phyloP scores from a whole-genome alignment of 2,329 filamentous ascomycete genomes.

The Sporothrix mexicana region DNA sequence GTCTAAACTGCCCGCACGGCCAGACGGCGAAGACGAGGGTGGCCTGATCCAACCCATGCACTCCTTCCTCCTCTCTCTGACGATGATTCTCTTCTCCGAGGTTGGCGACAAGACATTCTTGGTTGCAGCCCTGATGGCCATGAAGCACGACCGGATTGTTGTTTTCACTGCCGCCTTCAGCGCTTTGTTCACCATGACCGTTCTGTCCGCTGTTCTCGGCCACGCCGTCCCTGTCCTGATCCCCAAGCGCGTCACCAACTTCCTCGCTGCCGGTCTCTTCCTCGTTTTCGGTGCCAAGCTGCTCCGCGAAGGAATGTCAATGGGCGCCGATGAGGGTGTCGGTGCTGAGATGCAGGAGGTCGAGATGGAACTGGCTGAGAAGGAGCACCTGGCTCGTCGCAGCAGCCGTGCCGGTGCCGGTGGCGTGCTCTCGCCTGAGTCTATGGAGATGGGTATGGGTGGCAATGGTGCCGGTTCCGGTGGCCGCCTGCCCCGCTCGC shows the following conservation, averaged over 20 bases:
- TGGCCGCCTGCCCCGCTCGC: conserved; percentile 70
- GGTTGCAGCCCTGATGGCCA: conserved; percentile 96
- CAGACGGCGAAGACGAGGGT: conserved; percentile 47
- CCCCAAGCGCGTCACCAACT: conserved; percentile 87
- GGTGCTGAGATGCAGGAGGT: conserved; percentile 98
- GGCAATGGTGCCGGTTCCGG: conserved; percentile 39
- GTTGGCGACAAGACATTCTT: conserved; percentile 99
- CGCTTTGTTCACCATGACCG: conserved; percentile 90
- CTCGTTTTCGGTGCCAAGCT: conserved; percentile 86
- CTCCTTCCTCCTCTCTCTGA: conserved; percentile 88
- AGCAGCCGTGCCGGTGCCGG: conserved; percentile 53
- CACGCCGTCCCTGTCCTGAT: conserved; percentile 91
- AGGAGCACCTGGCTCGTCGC: conserved; percentile 76
- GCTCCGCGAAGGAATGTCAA: conserved; percentile 83
- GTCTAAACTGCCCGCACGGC: conserved; percentile 29
- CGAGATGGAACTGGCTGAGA: conserved; percentile 89
- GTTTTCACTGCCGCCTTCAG: conserved; percentile 96
- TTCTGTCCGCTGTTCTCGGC: conserved; percentile 88
- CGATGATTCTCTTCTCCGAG: conserved; percentile 97
- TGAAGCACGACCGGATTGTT: conserved; percentile 92
- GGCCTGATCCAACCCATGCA: conserved; percentile 78
- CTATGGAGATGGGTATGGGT: conserved; percentile 78
- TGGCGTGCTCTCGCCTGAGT: conserved; percentile 68
- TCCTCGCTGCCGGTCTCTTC: conserved; percentile 84
- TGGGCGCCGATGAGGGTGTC: conserved; percentile 89